phyloP scores from a whole-genome alignment of 371 early-diverging fungal genomes.

The Smittium culicis region DNA sequence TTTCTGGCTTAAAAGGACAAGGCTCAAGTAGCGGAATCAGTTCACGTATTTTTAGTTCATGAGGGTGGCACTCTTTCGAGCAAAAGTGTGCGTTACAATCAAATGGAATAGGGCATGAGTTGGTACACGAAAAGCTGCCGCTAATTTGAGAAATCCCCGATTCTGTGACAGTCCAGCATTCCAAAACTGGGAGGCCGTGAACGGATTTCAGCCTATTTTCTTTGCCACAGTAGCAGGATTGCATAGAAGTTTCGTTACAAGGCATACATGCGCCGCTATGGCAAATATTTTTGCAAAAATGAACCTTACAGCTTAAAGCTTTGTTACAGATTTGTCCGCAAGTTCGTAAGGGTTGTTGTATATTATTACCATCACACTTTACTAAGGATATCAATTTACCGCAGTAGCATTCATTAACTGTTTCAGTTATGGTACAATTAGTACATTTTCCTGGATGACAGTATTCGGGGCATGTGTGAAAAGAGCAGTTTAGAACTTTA shows the following conservation, averaged over 20 bases:
- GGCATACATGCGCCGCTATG: slow-evolving; percentile 55
- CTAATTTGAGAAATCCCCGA: not conserved
- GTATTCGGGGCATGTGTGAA: slow-evolving; percentile 35
- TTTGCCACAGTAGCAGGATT: slow-evolving; percentile 59
- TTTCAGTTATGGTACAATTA: slow-evolving; percentile 69
- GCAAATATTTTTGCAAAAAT: slow-evolving; percentile 46
- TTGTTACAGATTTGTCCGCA: slow-evolving; percentile 55
- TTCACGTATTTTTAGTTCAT: slow-evolving; percentile 13
- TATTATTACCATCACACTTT: slow-evolving; percentile 43
- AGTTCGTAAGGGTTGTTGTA: slow-evolving; percentile 27
- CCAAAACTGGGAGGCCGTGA: slow-evolving; percentile 43
- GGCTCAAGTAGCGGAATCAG: slow-evolving; percentile 16
- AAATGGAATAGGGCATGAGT: slow-evolving; percentile 41
- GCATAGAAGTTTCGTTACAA: slow-evolving; percentile 39
- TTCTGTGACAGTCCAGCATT: slow-evolving; percentile 12
- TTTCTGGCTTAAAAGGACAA: slow-evolving; percentile 58
- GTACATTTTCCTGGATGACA: slow-evolving; percentile 94
- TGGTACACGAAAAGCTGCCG: slow-evolving; percentile 48
- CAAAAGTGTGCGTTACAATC: slow-evolving; percentile 68
- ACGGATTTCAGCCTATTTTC: slow-evolving; percentile 32
- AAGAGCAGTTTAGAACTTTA: slow-evolving; percentile 20
- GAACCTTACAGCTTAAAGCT: slow-evolving; percentile 54
- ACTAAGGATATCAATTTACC: slow-evolving; percentile 47
- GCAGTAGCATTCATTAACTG: slow-evolving; percentile 63
- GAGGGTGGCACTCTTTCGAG: slow-evolving; percentile 53